These are phyloP conservation scores for Oryza australiensis DNA, from an alignment of 176 grass and related monocot species.

Conservation along the genomic window DNA sequence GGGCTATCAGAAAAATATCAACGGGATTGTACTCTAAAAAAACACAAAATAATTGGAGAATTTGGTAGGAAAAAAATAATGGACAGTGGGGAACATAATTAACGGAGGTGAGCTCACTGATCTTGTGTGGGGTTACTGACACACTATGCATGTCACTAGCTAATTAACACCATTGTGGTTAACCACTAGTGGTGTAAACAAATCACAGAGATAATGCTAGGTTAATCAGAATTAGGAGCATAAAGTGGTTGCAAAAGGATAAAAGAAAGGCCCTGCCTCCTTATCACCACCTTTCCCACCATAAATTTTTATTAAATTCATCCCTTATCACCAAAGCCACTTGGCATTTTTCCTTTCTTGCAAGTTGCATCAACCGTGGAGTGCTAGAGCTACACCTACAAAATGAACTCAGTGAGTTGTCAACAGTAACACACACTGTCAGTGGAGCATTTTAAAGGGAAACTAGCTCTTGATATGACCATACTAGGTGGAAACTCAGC, in stretches of 20 bases:
- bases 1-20: not conserved
- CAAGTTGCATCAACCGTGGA: slow-evolving; percentile 27
- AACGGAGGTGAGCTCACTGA: slow-evolving; percentile 2
- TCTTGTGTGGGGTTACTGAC: slow-evolving; percentile 1
- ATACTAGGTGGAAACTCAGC: not conserved
- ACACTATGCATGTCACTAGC: slow-evolving; percentile 17
- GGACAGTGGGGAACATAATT: slow-evolving; percentile 25
- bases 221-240: slow-evolving; percentile 52
- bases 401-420: not conserved
- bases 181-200: slow-evolving; percentile 43
- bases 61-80: not conserved
- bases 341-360: not conserved
- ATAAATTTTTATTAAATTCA: slow-evolving; percentile 32
- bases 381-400: not conserved
- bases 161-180: slow-evolving; percentile 22
- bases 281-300: slow-evolving; percentile 33
- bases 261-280: not conserved
- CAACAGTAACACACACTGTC: too few relatives aligned
- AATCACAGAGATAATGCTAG: slow-evolving; percentile 53
- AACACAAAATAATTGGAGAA: not conserved
- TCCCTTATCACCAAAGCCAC: slow-evolving; percentile 26
- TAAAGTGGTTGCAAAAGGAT: slow-evolving; percentile 31
- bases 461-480: not conserved
- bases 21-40: not conserved
- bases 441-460: not conserved